Base-by-base conservation (phyloP, 2,329 filamentous ascomycete species). In the Parastagonospora avenae region DNA sequence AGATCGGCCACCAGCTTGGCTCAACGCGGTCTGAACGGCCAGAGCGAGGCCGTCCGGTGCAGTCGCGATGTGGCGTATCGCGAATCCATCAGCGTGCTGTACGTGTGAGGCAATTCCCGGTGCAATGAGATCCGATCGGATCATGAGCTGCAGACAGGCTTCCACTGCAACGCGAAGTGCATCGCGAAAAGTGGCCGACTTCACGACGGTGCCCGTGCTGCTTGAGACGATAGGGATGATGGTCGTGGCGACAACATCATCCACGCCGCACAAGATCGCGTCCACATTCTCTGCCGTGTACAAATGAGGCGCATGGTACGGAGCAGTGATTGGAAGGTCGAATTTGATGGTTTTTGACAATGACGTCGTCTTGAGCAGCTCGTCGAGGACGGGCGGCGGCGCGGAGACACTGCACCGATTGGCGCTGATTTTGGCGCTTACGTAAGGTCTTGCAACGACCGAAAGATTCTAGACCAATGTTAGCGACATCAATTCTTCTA, bases 291-390 rank as follows among this genome's bases (percentile, higher is more conserved):
- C 36, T 5, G 35, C 8, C 19, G 42, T 39, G 36, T 46, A 50
- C 6, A 50, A 35, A 31, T 50, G 48, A 15, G 42, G n/a, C 16
- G 48, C 48, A n/a, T 50, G 48, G 35, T 46, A 50, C 10, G 48
- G 48, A 10, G 40, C 48, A 11, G 36, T 41, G 9, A 46, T 46
- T 11, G 48, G 48, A 37, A 51, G 30, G 36, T 46, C 30, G 27
- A 51, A 6, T n/a, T 33, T 24, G 27, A 10, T 31, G 46, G 30
- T 12, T 19, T 15, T 8, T 10, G 35, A 46, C 28, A 43, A 35
- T 32, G 19, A 10, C 6, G 41, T 24, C 10, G 29, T 35, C 16
- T 36, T 12, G 24, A 51, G 37, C 12, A 46, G 36, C 16, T 19
- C 24, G 15, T 4, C 30, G 36, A 28, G 48, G 30, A 19, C 42